phyloP scores from a whole-genome alignment of 139 green algal species.

The Mychonastes homosphaera region DNA sequence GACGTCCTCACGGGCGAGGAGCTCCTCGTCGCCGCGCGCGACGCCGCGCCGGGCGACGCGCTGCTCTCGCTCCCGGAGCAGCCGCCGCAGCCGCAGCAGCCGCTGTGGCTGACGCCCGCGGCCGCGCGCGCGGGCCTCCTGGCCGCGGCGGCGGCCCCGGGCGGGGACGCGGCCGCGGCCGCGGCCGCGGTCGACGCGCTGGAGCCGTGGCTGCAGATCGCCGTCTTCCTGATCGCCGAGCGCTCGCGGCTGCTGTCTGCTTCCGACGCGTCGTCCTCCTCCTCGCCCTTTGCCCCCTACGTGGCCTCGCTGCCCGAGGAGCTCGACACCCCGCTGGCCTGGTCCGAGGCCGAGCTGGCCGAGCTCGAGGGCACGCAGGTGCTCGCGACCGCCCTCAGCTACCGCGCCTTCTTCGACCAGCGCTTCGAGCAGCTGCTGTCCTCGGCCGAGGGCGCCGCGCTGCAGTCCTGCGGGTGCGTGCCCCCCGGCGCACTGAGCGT shows the following conservation, averaged over 20 bases:
- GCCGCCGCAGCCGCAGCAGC: too few species aligned
- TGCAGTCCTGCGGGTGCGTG: too few species aligned
- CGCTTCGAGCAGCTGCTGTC: slow-evolving; percentile 48
- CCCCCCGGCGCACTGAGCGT: slow-evolving; percentile 36
- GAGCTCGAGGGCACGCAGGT: slow-evolving; percentile 61
- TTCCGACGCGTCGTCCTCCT: slow-evolving; percentile 15
- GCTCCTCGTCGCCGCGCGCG: slow-evolving; percentile 22
- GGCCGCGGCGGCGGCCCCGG: too few species aligned
- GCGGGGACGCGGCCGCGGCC: too few species aligned
- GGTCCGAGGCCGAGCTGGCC: slow-evolving; percentile 44
- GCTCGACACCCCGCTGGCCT: slow-evolving; percentile 48
- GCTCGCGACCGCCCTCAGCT: slow-evolving; percentile 6
- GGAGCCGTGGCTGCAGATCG: slow-evolving; percentile 64
- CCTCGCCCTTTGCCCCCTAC: slow-evolving; percentile 26
- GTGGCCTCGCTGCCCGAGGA: slow-evolving; percentile 33
- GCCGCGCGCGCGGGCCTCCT: slow-evolving; percentile 2
- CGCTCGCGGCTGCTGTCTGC: too few species aligned
- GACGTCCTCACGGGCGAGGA: slow-evolving; percentile 20
- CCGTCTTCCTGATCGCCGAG: slow-evolving; percentile 64
- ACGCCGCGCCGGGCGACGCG: slow-evolving; percentile 23
- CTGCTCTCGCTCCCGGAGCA: slow-evolving; percentile 22
- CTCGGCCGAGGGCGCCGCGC: slow-evolving; percentile 23
- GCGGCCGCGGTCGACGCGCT: slow-evolving; percentile 14
- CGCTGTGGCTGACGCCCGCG: slow-evolving; percentile 19
- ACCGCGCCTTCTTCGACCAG: slow-evolving; percentile 41